A percentile compares a stretch with the other conserved stretches of the same genome.
These are phyloP conservation scores for Emericellopsis cladophorae DNA, from an alignment of 2,329 filamentous ascomycete genomes.

Conservation along the genomic window DNA sequence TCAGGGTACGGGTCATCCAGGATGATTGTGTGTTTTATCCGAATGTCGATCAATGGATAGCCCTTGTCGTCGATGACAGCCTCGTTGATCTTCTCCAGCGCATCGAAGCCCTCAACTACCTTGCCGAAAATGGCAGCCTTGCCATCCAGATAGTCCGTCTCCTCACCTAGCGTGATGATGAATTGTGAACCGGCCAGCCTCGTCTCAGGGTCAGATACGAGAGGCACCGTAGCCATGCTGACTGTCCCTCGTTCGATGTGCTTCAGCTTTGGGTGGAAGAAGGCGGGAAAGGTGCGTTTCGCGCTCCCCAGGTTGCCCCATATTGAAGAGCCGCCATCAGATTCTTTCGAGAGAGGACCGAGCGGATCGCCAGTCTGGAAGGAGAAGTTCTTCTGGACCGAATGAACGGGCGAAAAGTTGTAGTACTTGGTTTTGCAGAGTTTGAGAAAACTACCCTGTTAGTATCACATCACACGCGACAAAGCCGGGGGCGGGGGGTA, in stretches of 20 bases:
- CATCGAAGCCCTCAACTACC: constrained; percentile 92
- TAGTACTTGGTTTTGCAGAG: constrained; percentile 99
- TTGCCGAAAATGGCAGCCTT: constrained; percentile 93
- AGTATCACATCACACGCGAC: constrained; percentile 12
- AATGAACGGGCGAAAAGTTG: constrained; percentile 90
- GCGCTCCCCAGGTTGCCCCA: constrained; percentile 67
- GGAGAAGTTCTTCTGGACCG: constrained; percentile 87
- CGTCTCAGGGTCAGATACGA: constrained; percentile 63
- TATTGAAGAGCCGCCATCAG: constrained; percentile 86
- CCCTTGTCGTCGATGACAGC: constrained; percentile 80
- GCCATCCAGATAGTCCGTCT: constrained; percentile 81
- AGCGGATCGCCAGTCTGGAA: constrained; percentile 94
- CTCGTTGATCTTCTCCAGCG: constrained; percentile 82
- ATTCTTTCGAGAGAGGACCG: constrained; percentile 69
- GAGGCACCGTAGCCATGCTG: constrained; percentile 89
- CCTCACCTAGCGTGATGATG: constrained; percentile 79
- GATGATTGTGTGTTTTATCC: constrained; percentile 83
- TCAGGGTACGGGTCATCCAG: constrained; percentile 89
- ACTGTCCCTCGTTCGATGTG: constrained; percentile 84
- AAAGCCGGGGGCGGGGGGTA: neutral
- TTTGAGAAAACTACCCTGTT: constrained; percentile 68
- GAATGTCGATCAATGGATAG: constrained; percentile 83
- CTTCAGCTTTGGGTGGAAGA: constrained; percentile 77
- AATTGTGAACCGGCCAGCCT: constrained; percentile 85
- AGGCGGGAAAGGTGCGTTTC: constrained; percentile 68